Conservation (phyloP, 2,329 filamentous ascomycete species). For the Aspergillus quadrilineatus region DNA sequence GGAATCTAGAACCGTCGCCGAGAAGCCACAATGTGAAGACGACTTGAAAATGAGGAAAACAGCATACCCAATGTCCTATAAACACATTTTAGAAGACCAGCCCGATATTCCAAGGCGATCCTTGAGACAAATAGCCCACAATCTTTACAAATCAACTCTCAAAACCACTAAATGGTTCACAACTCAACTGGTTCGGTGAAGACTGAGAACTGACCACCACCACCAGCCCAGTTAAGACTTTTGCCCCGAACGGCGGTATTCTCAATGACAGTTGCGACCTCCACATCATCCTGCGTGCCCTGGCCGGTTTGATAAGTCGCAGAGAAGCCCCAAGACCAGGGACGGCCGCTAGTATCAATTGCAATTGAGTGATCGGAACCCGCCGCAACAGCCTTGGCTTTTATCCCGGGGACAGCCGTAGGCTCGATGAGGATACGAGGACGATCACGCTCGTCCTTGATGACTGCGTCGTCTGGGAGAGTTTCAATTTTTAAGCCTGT, state of each 20-base stretch:
- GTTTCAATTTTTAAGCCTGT: conserved; percentile 14
- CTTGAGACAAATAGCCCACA: no score
- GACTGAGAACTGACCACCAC: conserved; percentile 68
- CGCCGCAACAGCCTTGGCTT: conserved; percentile 7
- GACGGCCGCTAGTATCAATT: conserved; percentile 61
- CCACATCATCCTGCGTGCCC: conserved; percentile 54
- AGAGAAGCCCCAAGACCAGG: conserved; percentile 79
- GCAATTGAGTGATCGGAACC: conserved; percentile 69
- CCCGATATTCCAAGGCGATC: no score
- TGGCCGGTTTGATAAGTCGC: conserved; percentile 72
- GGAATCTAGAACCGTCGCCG: conserved; percentile 1
- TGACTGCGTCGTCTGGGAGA: conserved; percentile 14
- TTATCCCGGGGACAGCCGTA: conserved; percentile 1
- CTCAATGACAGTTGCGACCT: conserved; percentile 64
- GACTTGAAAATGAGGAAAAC: not conserved
- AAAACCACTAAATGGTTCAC: conserved; percentile 10
- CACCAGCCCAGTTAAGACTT: conserved; percentile 67
- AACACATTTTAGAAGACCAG: not conserved
- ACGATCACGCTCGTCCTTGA: conserved; percentile 12
- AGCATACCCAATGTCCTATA: not conserved
- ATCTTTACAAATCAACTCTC: no score
- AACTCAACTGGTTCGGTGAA: conserved; percentile 34
- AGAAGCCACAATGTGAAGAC: conserved; percentile 11
- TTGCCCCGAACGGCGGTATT: conserved; percentile 72
- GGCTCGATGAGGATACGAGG: conserved; percentile 20